Evolutionary conservation across 1,139 yeast genomes (phyloP).

Genomic region (Entelexis sorbosivorans): DNA sequence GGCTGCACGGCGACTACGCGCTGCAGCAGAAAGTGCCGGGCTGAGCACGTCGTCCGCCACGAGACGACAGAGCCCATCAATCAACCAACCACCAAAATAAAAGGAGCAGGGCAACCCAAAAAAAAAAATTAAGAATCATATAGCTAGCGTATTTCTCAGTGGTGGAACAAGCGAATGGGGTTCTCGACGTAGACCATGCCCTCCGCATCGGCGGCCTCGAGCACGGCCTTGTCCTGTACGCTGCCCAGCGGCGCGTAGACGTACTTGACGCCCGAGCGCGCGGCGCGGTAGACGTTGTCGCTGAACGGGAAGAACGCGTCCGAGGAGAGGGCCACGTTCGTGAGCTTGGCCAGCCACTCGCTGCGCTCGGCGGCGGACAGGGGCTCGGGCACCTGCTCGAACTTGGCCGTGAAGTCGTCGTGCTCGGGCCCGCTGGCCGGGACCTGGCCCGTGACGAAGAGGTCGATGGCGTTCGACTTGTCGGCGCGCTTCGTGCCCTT

Average conservation of each 20-base stretch:
- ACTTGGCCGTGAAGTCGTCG: slow-evolving; percentile 82
- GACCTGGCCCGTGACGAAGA: slow-evolving; percentile 80
- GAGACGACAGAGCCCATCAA: too few relatives aligned
- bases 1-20: slow-evolving; percentile 37
- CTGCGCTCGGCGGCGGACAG: slow-evolving; percentile 71
- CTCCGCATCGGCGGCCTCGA: slow-evolving; percentile 86
- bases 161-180: slow-evolving; percentile 96
- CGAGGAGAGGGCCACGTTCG: slow-evolving; percentile 80
- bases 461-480: slow-evolving; percentile 93
- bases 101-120: background rate
- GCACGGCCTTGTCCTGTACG: slow-evolving; percentile 93
- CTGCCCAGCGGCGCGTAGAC: slow-evolving; percentile 97
- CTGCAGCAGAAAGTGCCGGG: slow-evolving; percentile 3
- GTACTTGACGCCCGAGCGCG: slow-evolving; percentile 86
- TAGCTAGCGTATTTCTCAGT: slow-evolving; percentile 34
- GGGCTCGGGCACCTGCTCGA: slow-evolving; percentile 71
- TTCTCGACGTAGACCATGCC: slow-evolving; percentile 85
- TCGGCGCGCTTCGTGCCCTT: slow-evolving; percentile 98
- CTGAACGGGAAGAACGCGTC: slow-evolving; percentile 99
- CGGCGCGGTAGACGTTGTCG: slow-evolving; percentile 96
- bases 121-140: background rate
- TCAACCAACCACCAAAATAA: too few relatives aligned
- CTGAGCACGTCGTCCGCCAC: too few relatives aligned
- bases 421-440: slow-evolving; percentile 90
- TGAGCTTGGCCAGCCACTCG: slow-evolving; percentile 74